Evolutionary conservation across 768 basidiomycete species (phyloP), one percentile per base, ranked within the genome.

Genomic region (Russula ochroleuca): DNA sequence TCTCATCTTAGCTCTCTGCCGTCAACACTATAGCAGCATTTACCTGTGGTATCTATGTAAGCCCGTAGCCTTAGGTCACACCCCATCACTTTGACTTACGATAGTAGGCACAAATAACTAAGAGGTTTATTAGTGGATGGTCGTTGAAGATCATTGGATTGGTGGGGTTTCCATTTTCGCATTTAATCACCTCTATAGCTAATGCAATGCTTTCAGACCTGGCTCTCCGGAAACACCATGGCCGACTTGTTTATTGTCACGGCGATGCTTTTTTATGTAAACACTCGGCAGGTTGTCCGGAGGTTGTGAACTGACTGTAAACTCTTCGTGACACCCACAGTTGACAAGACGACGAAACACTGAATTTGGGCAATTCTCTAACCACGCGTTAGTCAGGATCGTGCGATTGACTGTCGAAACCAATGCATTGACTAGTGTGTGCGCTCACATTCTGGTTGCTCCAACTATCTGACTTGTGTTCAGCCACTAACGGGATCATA

Each of bases 401-500:
- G 57, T 59, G 15, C 57, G 51, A 21, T 41, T 64, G 45, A 64
- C 63, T 2, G 14, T 64, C 38, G 63, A 64, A 47, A 54, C 63
- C 23, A 64, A 64, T 35, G 7, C 38, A 21, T 15, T 58, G 49
- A 63, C 56, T 0, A 28, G 62, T 63, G 35, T 15, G 57, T 52
- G 17, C 14, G 3, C 38, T 41, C n/a, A 9, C 28, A 6, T n/a
- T 5, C 41, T 37, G 2, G 41, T 61, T 45, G 25, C 9, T 2
- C 17, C 15, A 19, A 33, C n/a, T 11, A 7, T 31, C 43, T n/a
- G 5, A 47, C 40, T 1, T 9, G 5, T 23, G 5, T 48, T 37
- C 8, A 64, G 63, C 57, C 19, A 48, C 45, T 7, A 35, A 11
- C 33, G 28, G 51, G 19, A 6, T 49, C 19, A 9, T 33, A 21